Evolutionary conservation across 371 early-diverging fungal genomes (phyloP), one percentile per base, ranked within the genome.

Genomic region (Mucor indicus): DNA sequence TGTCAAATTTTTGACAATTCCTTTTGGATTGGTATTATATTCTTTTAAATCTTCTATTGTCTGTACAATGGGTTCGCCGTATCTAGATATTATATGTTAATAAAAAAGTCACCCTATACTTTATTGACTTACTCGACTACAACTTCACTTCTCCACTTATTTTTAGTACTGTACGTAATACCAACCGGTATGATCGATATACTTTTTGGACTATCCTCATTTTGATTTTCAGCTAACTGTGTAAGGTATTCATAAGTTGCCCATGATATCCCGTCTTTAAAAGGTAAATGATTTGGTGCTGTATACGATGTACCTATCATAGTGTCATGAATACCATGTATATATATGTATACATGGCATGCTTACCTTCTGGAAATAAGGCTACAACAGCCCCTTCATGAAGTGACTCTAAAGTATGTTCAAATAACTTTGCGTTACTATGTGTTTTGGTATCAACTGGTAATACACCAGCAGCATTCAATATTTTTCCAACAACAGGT

Each of bases 201-300:
- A 30, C 44, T 48, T 36, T 38, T 25, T 4, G 31, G 30, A 20
- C 40, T 38, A 15, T 48, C 44, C 25, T 59, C n/a, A 21, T 16
- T 6, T 33, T 33, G 10, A 33, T 33, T 44, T 5, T 46, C 16
- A 21, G 50, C 48, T 20, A 68, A 58, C 35, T 69, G 69, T 8
- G 53, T 48, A 12, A 72, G 48, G 31, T 62, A 76, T 32, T 76
- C 77, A 39, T 54, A 76, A 9, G 67, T 64, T 15, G 69, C 80
- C 80, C 80, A 80, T 15, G 78, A 75, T 10, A 76, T 50, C 13
- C 80, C 80, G 39, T 80, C 76, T 42, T 75, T 77, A 47, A 80
- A 69, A 16, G 70, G 72, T 44, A 80, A 47, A 45, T 78, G 67
- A 39, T 67, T 69, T 1, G 78, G 72, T 32, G 69, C 66, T 2